Percentiles rank a stretch among this genome's conserved stretches.
These are phyloP conservation scores for Prunus armeniaca DNA, from an alignment of 306 rosid genomes.

Conservation along the genomic window DNA sequence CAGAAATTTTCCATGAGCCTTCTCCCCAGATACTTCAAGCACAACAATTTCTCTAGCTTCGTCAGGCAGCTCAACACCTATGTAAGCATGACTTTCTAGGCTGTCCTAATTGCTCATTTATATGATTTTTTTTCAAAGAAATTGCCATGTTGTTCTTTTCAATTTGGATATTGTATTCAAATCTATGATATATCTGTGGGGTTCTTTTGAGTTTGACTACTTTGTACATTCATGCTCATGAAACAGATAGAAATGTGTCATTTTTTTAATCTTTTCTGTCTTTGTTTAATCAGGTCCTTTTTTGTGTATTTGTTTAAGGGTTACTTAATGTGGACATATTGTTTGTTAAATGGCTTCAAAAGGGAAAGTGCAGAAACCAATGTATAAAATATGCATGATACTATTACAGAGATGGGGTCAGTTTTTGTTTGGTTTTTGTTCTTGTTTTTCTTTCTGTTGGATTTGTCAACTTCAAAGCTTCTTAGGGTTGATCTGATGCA, in stretches of 20 bases:
- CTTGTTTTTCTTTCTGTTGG: background rate
- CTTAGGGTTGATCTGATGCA: background rate
- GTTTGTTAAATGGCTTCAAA: conserved; percentile 25
- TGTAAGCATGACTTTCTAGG: conserved; percentile 39
- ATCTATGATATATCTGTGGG: background rate
- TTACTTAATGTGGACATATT: conserved; percentile 15
- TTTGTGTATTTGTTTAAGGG: conserved; percentile 10
- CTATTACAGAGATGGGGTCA: background rate
- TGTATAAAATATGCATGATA: background rate
- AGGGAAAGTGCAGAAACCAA: background rate
- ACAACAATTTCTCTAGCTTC: conserved; percentile 90
- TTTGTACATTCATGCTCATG: conserved; percentile 19
- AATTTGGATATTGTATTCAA: background rate
- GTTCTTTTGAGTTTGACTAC: conserved; percentile 1
- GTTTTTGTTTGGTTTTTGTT: background rate
- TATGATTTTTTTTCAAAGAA: background rate
- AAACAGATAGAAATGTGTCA: conserved; percentile 10
- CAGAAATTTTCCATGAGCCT: conserved; percentile 57
- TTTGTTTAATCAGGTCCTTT: conserved; percentile 18
- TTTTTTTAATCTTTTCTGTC: background rate
- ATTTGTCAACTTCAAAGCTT: background rate
- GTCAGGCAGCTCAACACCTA: conserved; percentile 93
- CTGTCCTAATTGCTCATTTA: background rate
- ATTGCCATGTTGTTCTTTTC: background rate
- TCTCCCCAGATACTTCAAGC: conserved; percentile 89